These are phyloP conservation scores for Wickerhamia fluorescens DNA, from an alignment of 805 yeast genomes.

Conservation along the genomic window DNA sequence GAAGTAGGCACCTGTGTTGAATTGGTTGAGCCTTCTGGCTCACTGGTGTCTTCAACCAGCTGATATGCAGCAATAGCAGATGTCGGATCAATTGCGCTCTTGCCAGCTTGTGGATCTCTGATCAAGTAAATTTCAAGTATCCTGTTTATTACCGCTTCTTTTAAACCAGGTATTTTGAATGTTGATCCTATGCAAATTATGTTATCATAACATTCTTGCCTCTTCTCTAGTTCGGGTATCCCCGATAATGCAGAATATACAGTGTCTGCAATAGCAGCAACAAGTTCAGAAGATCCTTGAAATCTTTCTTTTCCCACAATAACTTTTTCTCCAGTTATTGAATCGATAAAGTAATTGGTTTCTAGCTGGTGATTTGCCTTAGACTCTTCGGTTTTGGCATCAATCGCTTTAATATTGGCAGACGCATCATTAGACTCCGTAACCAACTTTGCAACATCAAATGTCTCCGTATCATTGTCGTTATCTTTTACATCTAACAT, in stretches of 20 bases:
- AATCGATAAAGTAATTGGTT: slow-evolving; percentile 62
- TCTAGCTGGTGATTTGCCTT: slow-evolving; percentile 64
- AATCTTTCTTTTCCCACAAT: slow-evolving; percentile 86
- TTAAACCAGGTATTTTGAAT: slow-evolving; percentile 65
- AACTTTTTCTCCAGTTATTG: slow-evolving; percentile 44
- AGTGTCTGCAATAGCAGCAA: slow-evolving; percentile 46
- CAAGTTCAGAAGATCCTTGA: slow-evolving; percentile 62
- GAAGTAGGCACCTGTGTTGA: slow-evolving; percentile 72
- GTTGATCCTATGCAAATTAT: slow-evolving; percentile 77
- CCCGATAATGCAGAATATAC: slow-evolving; percentile 47
- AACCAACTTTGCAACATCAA: slow-evolving; percentile 87
- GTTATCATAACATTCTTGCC: slow-evolving; percentile 83
- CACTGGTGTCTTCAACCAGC: slow-evolving; percentile 30
- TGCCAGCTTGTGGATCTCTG: slow-evolving; percentile 21
- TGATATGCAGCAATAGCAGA: slow-evolving; percentile 38
- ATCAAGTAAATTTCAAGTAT: slow-evolving; percentile 52
- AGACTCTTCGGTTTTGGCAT: slow-evolving; percentile 21
- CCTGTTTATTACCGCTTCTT: slow-evolving; percentile 56
- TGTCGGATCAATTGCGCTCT: slow-evolving; percentile 21
- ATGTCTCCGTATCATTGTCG: slow-evolving; percentile 33
- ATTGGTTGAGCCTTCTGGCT: slow-evolving; percentile 19
- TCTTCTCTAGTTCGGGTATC: slow-evolving; percentile 60
- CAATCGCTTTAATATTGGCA: slow-evolving; percentile 14
- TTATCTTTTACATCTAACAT: slow-evolving; percentile 36
- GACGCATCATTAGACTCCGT: slow-evolving; percentile 54